phyloP scores from a whole-genome alignment of 228 moss, liverwort and hornwort species.

The Sphagnum magellanicum region DNA sequence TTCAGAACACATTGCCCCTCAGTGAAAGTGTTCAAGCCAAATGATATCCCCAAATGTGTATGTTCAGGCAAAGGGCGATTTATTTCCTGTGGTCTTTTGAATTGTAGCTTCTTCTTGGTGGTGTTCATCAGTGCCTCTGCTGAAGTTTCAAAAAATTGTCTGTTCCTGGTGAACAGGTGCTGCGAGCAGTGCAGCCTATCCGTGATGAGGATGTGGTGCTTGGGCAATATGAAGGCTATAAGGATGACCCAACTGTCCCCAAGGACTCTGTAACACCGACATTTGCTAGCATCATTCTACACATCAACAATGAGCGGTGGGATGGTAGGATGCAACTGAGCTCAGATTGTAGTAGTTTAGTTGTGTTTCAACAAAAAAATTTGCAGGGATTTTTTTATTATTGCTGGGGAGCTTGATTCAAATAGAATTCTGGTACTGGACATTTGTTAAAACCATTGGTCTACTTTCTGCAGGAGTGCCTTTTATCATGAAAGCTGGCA shows the following conservation, averaged over 20 bases:
- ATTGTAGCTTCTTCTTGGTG: no score
- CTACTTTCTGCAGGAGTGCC: slow-evolving; percentile 16
- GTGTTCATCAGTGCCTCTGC: neutral
- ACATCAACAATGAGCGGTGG: slow-evolving; percentile 50
- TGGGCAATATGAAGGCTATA: slow-evolving; percentile 48
- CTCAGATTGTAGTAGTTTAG: no score
- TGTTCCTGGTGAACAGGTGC: slow-evolving; percentile 1
- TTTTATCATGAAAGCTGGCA: slow-evolving; percentile 52
- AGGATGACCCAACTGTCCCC: slow-evolving; percentile 41
- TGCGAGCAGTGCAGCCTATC: slow-evolving; percentile 20
- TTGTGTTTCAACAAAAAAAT: no score
- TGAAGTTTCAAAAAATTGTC: neutral
- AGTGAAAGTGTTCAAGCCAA: no score
- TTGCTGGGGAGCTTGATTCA: neutral
- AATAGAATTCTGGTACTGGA: neutral
- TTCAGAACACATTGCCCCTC: no score
- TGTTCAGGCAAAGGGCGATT: no score
- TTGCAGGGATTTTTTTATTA: neutral
- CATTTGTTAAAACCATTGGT: neutral
- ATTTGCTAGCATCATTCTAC: slow-evolving; percentile 28
- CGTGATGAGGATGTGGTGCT: slow-evolving; percentile 35
- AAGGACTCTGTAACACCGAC: slow-evolving; percentile 45
- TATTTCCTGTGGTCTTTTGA: no score
- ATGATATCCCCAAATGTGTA: no score
- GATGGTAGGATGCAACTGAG: slow-evolving; percentile 14